phyloP scores from a whole-genome alignment of 805 yeast species.

The Saccharomycopsis fermentans region DNA sequence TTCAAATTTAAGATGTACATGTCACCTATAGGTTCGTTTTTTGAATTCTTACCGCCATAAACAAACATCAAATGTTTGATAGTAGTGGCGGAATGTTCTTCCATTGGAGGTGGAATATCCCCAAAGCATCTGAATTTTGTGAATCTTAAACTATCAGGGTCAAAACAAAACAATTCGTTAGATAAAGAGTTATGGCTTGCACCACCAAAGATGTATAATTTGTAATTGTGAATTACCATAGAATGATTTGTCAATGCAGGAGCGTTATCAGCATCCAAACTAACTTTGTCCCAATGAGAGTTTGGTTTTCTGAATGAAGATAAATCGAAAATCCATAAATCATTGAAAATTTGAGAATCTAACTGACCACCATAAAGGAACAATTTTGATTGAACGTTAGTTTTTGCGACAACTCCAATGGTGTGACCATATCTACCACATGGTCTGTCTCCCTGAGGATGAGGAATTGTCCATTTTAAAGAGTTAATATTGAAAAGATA shows the following conservation, averaged over 20 bases:
- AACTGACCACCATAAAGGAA: slow-evolving; percentile 94
- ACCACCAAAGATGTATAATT: slow-evolving; percentile 87
- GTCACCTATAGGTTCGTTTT: slow-evolving; percentile 57
- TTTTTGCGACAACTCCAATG: slow-evolving; percentile 60
- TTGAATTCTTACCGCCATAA: slow-evolving; percentile 78
- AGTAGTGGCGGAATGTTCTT: slow-evolving; percentile 82
- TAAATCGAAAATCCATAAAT: slow-evolving; percentile 76
- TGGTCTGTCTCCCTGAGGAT: slow-evolving; percentile 68
- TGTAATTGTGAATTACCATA: slow-evolving; percentile 69
- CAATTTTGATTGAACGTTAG: slow-evolving; percentile 47
- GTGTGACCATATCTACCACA: slow-evolving; percentile 93
- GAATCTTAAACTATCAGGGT: slow-evolving; percentile 65
- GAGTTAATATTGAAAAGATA: slow-evolving; percentile 78
- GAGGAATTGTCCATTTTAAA: slow-evolving; percentile 69
- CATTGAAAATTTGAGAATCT: slow-evolving; percentile 72
- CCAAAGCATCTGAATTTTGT: slow-evolving; percentile 43
- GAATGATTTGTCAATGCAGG: slow-evolving; percentile 90
- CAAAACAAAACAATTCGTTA: slow-evolving; percentile 73
- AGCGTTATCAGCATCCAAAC: slow-evolving; percentile 40
- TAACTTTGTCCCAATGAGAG: slow-evolving; percentile 74
- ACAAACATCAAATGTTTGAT: slow-evolving; percentile 72
- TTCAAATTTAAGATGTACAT: slow-evolving; percentile 69
- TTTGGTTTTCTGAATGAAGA: slow-evolving; percentile 75
- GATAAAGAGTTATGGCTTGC: slow-evolving; percentile 62
- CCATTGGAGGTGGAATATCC: slow-evolving; percentile 65